Percentiles rank a stretch among this genome's conserved stretches.
Conservation (phyloP, 169 alveolate species). For the Amoebophrya sp. region DNA sequence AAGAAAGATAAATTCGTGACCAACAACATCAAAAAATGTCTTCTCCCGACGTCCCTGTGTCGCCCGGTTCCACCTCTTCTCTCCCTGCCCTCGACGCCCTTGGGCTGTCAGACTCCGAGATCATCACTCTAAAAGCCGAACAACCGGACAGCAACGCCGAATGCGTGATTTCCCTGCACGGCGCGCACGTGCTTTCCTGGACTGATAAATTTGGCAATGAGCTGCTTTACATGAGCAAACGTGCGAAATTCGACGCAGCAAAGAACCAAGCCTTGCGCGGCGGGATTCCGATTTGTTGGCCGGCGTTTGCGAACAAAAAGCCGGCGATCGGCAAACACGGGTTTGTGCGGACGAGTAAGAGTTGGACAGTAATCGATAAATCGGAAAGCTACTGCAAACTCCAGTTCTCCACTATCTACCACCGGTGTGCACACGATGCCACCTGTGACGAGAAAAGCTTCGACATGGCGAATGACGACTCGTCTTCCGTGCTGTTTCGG, state of each 20-base stretch:
- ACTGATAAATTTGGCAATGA: background rate
- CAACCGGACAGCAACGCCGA: background rate
- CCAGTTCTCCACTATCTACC: background rate
- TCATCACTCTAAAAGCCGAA: too few species aligned
- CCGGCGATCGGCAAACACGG: background rate
- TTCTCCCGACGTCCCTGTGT: too few species aligned
- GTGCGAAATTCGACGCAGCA: background rate
- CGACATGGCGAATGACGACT: background rate
- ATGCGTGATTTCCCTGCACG: background rate
- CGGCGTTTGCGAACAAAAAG: background rate
- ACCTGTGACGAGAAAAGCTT: too few species aligned
- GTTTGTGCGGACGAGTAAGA: background rate
- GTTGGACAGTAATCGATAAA: background rate
- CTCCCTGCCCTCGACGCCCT: too few species aligned
- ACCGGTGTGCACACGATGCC: background rate
- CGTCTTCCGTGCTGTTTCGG: background rate
- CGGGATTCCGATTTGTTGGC: conserved; percentile 1
- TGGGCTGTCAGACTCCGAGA: too few species aligned
- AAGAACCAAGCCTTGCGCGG: background rate
- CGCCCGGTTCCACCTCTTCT: too few species aligned
- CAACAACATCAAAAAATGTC: too few species aligned
- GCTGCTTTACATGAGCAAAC: background rate
- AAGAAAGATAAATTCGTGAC: too few species aligned
- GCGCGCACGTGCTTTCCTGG: conserved; percentile 11
- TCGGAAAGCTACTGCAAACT: background rate